Base-by-base conservation (phyloP, 2,329 filamentous ascomycete genomes). In the Apiospora sp. region DNA sequence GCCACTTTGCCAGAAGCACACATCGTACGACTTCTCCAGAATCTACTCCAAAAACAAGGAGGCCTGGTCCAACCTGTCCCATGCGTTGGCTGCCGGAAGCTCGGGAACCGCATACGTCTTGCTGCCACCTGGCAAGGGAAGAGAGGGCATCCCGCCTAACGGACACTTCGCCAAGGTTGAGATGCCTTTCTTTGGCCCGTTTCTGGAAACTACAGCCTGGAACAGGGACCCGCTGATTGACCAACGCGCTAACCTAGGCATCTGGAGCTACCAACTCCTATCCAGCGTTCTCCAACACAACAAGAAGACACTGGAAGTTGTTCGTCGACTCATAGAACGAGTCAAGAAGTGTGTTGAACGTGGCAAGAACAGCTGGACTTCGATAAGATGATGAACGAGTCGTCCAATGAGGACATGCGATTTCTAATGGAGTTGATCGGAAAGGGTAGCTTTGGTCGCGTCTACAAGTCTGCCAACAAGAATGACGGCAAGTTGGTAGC, bases 361-460 rank as follows among this genome's bases (percentile, higher is more conserved):
- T 10, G 37, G 10, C 8, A 41, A 41, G 37, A 8, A 41, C 37
- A 41, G 7, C 37, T 41, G 8, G 7, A 10, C 7, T 41, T 41
- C 37, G 37, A 41, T 41, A 41, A 41, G 37, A 41, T 41, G 7
- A 41, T 41, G 37, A 1, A 41, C 7, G 37, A 41, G 7, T 41
- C 37, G 1, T 41, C 37, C 37, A 41, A 41, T 10, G 7, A 41
- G 37, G 37, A 41, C 10, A 8, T 30, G 27, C 2, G 2, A 2
- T 4, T 30, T 30, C 27, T 30, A 30, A 86, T 88, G 16, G 92
- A 94, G 80, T 85, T 94, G 71, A 94, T 94, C 76, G 92, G 92
- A 72, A 94, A 94, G 79, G 92, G 92, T 61, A 91, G 89, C 74
- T 94, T 92, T 79, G 92, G 92, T 2, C 88, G 92, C 48, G 92